A percentile compares a stretch with the other conserved stretches of the same genome.
Conservation (phyloP, 192 early-diverging fungal genomes). For the Linnemannia elongata region DNA sequence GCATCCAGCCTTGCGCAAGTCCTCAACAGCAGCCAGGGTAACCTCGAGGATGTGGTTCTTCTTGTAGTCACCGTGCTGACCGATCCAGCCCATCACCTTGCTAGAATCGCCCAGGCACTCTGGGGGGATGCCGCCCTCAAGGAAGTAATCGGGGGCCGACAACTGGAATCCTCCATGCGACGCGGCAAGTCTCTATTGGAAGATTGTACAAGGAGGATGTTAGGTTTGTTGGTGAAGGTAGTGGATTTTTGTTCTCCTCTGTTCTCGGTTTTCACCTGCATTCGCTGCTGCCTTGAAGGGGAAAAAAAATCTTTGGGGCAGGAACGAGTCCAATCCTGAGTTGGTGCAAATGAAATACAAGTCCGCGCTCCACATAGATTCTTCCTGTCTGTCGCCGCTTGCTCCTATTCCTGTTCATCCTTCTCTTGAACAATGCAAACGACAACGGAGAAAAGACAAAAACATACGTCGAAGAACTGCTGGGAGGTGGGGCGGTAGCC, state of each 20-base stretch:
- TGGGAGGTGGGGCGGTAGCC: constrained; percentile 68
- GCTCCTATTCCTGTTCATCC: neutral
- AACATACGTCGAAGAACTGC: constrained; percentile 77
- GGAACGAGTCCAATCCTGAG: neutral
- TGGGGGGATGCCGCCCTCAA: constrained; percentile 56
- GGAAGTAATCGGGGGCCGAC: constrained; percentile 77
- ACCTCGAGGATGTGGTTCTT: constrained; percentile 38
- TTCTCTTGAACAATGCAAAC: neutral
- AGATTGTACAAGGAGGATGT: neutral
- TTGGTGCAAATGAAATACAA: too few species aligned
- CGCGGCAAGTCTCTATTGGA: constrained; percentile 46
- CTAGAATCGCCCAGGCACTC: constrained; percentile 30
- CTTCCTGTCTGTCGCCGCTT: neutral
- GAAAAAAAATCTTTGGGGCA: neutral
- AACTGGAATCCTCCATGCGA: constrained; percentile 69
- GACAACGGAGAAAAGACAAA: neutral
- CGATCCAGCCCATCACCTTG: constrained; percentile 60
- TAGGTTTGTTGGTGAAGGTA: neutral
- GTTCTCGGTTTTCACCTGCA: neutral
- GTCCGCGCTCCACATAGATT: neutral
- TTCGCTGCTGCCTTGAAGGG: neutral
- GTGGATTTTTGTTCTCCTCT: neutral
- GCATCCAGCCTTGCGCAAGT: constrained; percentile 61
- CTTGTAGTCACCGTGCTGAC: constrained; percentile 30
- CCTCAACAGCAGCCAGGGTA: constrained; percentile 34